Evolutionary conservation across 2,329 filamentous ascomycete genomes (phyloP).

Genomic region (Aspergillus fructus): DNA sequence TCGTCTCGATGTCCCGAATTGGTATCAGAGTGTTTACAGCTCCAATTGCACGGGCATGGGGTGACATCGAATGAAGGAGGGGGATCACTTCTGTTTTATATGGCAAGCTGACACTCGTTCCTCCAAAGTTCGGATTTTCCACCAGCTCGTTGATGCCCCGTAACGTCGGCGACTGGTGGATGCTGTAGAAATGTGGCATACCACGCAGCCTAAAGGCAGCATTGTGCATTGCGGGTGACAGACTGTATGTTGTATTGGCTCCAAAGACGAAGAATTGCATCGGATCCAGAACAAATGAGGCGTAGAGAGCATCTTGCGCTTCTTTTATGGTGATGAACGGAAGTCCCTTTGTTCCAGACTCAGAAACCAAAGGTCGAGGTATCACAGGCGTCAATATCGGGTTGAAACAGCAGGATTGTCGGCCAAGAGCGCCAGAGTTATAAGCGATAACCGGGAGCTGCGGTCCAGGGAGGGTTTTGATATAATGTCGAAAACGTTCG

Average conservation of each 20-base stretch:
- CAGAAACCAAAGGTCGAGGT: slow-evolving; percentile 47
- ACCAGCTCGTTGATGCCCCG: slow-evolving; percentile 64
- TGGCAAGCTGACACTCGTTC: slow-evolving; percentile 69
- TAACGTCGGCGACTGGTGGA: slow-evolving; percentile 62
- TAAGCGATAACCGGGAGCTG: slow-evolving; percentile 61
- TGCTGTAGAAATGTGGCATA: slow-evolving; percentile 67
- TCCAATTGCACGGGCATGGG: slow-evolving; percentile 71
- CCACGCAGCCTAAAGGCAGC: slow-evolving; percentile 66
- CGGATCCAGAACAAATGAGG: slow-evolving; percentile 65
- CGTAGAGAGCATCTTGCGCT: slow-evolving; percentile 64
- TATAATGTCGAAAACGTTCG: slow-evolving; percentile 53
- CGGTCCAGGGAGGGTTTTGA: slow-evolving; percentile 45
- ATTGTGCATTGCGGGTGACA: slow-evolving; percentile 78
- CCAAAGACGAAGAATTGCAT: slow-evolving; percentile 74
- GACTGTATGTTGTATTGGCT: slow-evolving; percentile 68
- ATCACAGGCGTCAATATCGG: slow-evolving; percentile 62
- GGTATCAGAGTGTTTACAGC: slow-evolving; percentile 76
- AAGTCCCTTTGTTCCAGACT: slow-evolving; percentile 44
- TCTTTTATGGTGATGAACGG: slow-evolving; percentile 61
- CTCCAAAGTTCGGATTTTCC: slow-evolving; percentile 67
- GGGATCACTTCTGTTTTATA: slow-evolving; percentile 72
- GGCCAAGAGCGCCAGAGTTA: slow-evolving; percentile 63
- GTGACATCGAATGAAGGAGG: slow-evolving; percentile 65
- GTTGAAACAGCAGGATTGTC: slow-evolving; percentile 67
- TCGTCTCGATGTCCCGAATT: slow-evolving; percentile 56